Conservation (phyloP, 257 asterid genomes). For the Plantago ovata region DNA sequence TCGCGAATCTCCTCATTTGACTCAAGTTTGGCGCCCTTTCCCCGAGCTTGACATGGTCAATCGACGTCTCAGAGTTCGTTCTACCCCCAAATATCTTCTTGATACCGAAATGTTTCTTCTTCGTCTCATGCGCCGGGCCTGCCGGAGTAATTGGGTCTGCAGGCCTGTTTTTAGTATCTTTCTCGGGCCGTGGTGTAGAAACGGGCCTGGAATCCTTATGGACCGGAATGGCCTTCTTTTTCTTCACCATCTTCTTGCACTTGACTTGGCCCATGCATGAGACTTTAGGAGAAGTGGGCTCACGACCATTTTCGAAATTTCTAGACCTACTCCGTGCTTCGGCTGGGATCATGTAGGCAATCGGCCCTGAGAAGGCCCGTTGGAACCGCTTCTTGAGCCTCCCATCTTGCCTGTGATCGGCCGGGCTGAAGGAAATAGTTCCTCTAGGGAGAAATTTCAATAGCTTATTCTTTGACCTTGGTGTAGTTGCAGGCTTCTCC, state of each 20-base stretch:
- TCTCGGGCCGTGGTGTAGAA: constrained; percentile 10
- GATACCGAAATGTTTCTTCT: constrained; percentile 30
- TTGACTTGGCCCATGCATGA: constrained; percentile 66
- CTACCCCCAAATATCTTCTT: constrained; percentile 26
- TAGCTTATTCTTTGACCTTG: constrained; percentile 28
- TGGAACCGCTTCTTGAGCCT: constrained; percentile 21
- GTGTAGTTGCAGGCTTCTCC: constrained; percentile 33
- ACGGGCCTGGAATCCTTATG: constrained; percentile 22
- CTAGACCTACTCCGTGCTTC: constrained; percentile 37
- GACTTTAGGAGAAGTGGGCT: constrained; percentile 54
- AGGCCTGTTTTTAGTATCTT: constrained; percentile 16
- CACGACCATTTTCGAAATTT: constrained; percentile 31
- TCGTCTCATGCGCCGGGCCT: constrained; percentile 22
- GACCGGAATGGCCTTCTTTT: constrained; percentile 14
- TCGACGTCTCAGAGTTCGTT: constrained; percentile 32
- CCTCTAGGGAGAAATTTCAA: constrained; percentile 40
- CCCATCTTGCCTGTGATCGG: constrained; percentile 22
- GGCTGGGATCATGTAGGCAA: constrained; percentile 28
- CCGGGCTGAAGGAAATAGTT: constrained; percentile 38
- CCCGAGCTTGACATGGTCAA: constrained; percentile 18
- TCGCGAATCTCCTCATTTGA: constrained; percentile 63
- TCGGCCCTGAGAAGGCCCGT: constrained; percentile 34
- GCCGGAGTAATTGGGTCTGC: background rate
- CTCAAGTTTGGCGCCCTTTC: constrained; percentile 40
- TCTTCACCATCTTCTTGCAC: constrained; percentile 29